Evolutionary conservation across 805 yeast genomes (phyloP).

Genomic region (Metahyphopichia silvanorum): DNA sequence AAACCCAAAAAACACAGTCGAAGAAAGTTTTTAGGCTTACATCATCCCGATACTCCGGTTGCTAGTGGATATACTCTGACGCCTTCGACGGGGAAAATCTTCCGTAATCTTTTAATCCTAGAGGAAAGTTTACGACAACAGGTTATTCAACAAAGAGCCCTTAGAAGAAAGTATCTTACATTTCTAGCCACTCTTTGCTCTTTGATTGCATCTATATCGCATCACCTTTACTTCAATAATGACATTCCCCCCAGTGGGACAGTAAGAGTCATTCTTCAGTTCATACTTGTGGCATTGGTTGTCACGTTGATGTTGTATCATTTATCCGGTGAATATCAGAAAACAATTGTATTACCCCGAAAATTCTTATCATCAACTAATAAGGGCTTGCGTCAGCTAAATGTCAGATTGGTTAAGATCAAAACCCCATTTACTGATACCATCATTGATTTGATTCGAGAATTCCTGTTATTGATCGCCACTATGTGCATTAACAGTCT

Average conservation of each 20-base stretch:
- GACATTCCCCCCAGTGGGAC: constrained; percentile 22
- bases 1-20: constrained; percentile 19
- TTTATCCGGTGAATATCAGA: constrained; percentile 83
- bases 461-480: constrained; percentile 28
- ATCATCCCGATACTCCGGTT: constrained; percentile 8
- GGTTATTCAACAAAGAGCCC: constrained; percentile 62
- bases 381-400: constrained; percentile 82
- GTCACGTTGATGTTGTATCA: constrained; percentile 77
- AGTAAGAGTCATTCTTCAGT: constrained; percentile 42
- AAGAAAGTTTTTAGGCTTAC: constrained; percentile 19
- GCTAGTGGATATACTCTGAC: constrained; percentile 29
- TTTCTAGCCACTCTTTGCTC: constrained; percentile 44
- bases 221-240: constrained; percentile 32
- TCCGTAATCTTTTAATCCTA: constrained; percentile 73
- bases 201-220: constrained; percentile 37
- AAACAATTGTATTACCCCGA: constrained; percentile 81
- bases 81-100: constrained; percentile 67
- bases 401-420: constrained; percentile 71
- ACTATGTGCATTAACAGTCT: constrained; percentile 25
- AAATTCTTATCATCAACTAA: constrained; percentile 78
- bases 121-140: constrained; percentile 87
- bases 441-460: constrained; percentile 34
- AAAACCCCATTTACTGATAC: constrained; percentile 32
- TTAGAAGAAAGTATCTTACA: constrained; percentile 60
- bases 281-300: constrained; percentile 55